Conservation (phyloP, 352 stramenopile genomes). For the Phytophthora melonis region DNA sequence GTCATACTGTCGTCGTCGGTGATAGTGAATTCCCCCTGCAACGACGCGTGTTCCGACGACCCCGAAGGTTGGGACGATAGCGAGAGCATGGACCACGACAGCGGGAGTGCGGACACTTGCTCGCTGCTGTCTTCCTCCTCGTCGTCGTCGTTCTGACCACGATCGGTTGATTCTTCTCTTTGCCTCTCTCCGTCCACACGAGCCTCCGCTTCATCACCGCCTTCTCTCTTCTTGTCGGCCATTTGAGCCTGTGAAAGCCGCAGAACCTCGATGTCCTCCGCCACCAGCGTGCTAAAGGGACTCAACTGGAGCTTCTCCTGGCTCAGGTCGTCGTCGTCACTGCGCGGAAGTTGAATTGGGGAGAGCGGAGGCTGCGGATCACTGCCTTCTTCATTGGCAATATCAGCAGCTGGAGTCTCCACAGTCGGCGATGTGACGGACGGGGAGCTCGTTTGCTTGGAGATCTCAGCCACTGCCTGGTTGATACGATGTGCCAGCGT, state of each 20-base stretch:
- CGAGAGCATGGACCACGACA: constrained; percentile 76
- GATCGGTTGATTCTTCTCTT: constrained; percentile 12
- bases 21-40: constrained; percentile 36
- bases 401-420: background rate
- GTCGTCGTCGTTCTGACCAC: constrained; percentile 22
- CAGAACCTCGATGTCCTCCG: constrained; percentile 37
- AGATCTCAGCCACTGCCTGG: constrained; percentile 58
- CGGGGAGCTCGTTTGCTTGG: constrained; percentile 29
- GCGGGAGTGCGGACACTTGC: constrained; percentile 47
- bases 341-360: constrained; percentile 13
- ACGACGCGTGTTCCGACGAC: constrained; percentile 35
- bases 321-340: constrained; percentile 13
- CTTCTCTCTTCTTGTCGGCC: constrained; percentile 9
- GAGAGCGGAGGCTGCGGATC: constrained; percentile 11
- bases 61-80: constrained; percentile 54
- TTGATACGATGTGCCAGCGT: constrained; percentile 70
- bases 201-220: background rate
- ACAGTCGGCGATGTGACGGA: background rate
- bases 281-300: constrained; percentile 34
- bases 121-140: constrained; percentile 46
- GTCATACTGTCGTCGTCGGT: constrained; percentile 29
- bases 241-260: constrained; percentile 33
- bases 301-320: constrained; percentile 20
- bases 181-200: background rate
- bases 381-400: background rate